phyloP scores from a whole-genome alignment of 2,329 filamentous ascomycete genomes.

The Camptophora hylomeconis region DNA sequence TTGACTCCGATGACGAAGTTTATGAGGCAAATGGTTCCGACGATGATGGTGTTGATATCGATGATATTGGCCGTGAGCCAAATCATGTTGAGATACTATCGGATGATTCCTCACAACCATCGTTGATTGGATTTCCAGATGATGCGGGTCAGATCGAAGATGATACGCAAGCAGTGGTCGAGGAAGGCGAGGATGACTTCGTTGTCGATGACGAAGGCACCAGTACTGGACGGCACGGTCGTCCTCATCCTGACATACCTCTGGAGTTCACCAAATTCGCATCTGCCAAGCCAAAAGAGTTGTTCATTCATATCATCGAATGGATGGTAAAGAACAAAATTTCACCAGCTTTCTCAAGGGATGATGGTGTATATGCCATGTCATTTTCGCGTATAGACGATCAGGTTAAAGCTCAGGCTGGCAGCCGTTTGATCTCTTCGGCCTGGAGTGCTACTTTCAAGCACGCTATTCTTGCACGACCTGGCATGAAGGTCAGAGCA shows the following conservation, averaged over 20 bases:
- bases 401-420: constrained; percentile 53
- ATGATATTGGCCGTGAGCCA: constrained; percentile 11
- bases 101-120: too few relatives aligned
- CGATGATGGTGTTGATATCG: constrained; percentile 14
- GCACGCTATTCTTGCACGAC: constrained; percentile 52
- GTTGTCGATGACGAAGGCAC: constrained; percentile 49
- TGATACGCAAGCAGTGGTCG: constrained; percentile 21
- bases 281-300: constrained; percentile 54
- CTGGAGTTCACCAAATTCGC: constrained; percentile 55
- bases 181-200: constrained; percentile 50
- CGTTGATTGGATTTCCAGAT: too few relatives aligned
- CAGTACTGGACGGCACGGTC: constrained; percentile 38
- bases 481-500: constrained; percentile 38
- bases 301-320: constrained; percentile 62
- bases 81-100: too few relatives aligned
- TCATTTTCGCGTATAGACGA: constrained; percentile 61
- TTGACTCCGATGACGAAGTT: constrained; percentile 18
- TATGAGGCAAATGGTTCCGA: constrained; percentile 11
- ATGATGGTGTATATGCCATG: constrained; percentile 51
- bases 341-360: constrained; percentile 53
- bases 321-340: constrained; percentile 74
- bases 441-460: constrained; percentile 57
- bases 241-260: constrained; percentile 46
- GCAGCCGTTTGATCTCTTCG: constrained; percentile 58
- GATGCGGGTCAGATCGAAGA: constrained; percentile 12